Evolutionary conservation across 768 basidiomycete species (phyloP), one percentile per base, ranked within the genome.

Genomic region (Leccinum arenicola): DNA sequence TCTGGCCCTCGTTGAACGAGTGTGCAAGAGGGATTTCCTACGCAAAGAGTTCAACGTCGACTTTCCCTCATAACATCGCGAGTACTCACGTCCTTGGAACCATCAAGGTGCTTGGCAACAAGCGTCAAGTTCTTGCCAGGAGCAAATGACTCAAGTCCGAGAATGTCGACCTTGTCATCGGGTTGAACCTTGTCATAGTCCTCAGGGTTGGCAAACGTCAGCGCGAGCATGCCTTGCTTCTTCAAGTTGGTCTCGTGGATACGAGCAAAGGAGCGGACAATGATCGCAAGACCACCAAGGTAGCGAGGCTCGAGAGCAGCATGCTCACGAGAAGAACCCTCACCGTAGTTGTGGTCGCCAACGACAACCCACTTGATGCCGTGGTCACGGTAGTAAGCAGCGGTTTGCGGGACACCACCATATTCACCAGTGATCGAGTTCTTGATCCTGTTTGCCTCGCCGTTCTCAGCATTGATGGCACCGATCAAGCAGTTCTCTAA

Each of bases 181-280:
- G 95, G 91, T 70, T 81, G 82, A 66, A 98, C 74, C 81, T 91
- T 94, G 73, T 98, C 93, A 75, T 99, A 99, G 76, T 98, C 95
- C 64, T 84, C 93, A 15, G 91, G 84, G 77, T 98, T 84, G 61
- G 76, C 90, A 72, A 98, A 97, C 61, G 94, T 97, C 66, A 98
- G 80, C 3, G 95, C 95, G 62, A 98, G 91, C 93, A 96, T 95
- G 67, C 95, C 95, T 80, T 98, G 95, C 85, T 98, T 98, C 89
- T 98, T 98, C 85, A 95, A 79, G 82, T 95, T 95, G 72, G 93
- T 93, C 80, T 92, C 95, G 77, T 96, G 95, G 77, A 98, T 98
- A 77, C 95, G 93, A 55, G 95, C 95, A 76, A 98, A 98, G 35
- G 92, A 95, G 74, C 94, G 86, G 73, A 89, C 90, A 75, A 99